phyloP scores from a whole-genome alignment of 2,329 filamentous ascomycete species.

The Calonectria pseudoreteaudii region DNA sequence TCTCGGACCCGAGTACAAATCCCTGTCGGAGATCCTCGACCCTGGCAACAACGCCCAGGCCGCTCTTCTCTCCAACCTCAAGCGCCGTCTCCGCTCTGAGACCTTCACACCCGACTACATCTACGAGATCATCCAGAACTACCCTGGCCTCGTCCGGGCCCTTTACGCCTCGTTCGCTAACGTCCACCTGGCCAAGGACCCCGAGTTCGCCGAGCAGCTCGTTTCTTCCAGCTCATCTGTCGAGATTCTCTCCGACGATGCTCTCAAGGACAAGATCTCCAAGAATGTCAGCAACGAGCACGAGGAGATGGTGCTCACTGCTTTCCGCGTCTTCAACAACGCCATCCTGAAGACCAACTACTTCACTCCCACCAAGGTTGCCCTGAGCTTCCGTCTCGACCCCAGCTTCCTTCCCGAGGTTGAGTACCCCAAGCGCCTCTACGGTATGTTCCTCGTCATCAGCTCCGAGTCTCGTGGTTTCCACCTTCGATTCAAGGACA shows the following conservation, averaged over 20 bases:
- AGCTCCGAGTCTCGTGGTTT: slow-evolving; percentile 97
- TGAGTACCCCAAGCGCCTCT: slow-evolving; percentile 93
- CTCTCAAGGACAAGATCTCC: slow-evolving; percentile 81
- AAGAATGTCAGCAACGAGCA: slow-evolving; percentile 91
- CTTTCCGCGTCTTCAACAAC: slow-evolving; percentile 95
- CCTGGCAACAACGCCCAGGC: slow-evolving; percentile 84
- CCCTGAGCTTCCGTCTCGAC: slow-evolving; percentile 94
- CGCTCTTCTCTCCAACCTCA: slow-evolving; percentile 91
- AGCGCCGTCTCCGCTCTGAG: slow-evolving; percentile 93
- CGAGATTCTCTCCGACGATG: slow-evolving; percentile 80
- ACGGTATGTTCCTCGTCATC: slow-evolving; percentile 99
- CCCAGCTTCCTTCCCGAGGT: slow-evolving; percentile 88
- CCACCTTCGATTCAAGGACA: slow-evolving; percentile 96
- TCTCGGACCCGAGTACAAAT: slow-evolving; percentile 90
- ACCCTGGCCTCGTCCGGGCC: slow-evolving; percentile 86
- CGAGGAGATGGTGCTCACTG: slow-evolving; percentile 97
- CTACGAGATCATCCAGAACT: slow-evolving; percentile 92
- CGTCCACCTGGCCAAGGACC: slow-evolving; percentile 75
- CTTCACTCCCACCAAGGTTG: slow-evolving; percentile 96
- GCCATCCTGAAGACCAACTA: slow-evolving; percentile 98
- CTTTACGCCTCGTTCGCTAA: slow-evolving; percentile 93
- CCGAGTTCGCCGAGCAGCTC: slow-evolving; percentile 62
- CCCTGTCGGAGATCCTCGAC: slow-evolving; percentile 84
- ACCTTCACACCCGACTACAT: slow-evolving; percentile 99
- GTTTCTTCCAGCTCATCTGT: slow-evolving; percentile 67